Conservation (phyloP, 768 basidiomycete genomes). For the Mycena kentingensis region DNA sequence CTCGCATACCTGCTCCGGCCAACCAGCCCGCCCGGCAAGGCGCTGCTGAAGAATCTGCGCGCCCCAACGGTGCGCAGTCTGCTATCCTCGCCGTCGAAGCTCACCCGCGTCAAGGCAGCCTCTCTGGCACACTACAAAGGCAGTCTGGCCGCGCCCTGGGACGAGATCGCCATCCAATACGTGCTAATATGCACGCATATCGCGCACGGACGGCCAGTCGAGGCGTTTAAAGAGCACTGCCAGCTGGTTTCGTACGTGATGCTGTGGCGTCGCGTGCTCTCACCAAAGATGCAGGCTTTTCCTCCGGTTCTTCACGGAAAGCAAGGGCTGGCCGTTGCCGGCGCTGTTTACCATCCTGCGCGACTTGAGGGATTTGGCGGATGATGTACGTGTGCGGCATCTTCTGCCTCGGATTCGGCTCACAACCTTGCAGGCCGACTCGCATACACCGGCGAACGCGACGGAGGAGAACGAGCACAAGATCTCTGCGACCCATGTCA, state of each 20-base stretch:
- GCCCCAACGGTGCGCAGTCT: slow-evolving; percentile 47
- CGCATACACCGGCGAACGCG: slow-evolving; percentile 53
- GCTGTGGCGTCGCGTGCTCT: background rate
- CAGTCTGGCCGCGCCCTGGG: slow-evolving; percentile 75
- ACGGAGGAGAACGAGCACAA: slow-evolving; percentile 64
- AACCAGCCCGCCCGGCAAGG: slow-evolving; percentile 76
- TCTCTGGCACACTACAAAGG: slow-evolving; percentile 56
- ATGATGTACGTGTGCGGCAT: slow-evolving; percentile 56
- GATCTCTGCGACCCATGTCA: slow-evolving; percentile 85
- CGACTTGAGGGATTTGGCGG: slow-evolving; percentile 83
- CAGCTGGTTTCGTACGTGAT: slow-evolving; percentile 72
- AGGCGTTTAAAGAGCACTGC: slow-evolving; percentile 82
- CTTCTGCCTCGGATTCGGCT: background rate
- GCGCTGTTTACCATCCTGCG: slow-evolving; percentile 79
- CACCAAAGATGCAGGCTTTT: slow-evolving; percentile 52
- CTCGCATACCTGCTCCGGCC: slow-evolving; percentile 76
- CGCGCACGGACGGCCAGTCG: slow-evolving; percentile 62
- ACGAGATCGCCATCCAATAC: slow-evolving; percentile 84
- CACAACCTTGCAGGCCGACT: slow-evolving; percentile 55
- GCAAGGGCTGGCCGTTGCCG: slow-evolving; percentile 85
- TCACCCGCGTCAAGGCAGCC: slow-evolving; percentile 19
- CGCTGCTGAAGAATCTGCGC: slow-evolving; percentile 70
- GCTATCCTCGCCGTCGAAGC: background rate
- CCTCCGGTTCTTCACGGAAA: slow-evolving; percentile 75
- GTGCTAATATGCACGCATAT: slow-evolving; percentile 73